Conservation (phyloP, 2,329 filamentous ascomycete genomes). For the Emmonsiellopsis sp. region DNA sequence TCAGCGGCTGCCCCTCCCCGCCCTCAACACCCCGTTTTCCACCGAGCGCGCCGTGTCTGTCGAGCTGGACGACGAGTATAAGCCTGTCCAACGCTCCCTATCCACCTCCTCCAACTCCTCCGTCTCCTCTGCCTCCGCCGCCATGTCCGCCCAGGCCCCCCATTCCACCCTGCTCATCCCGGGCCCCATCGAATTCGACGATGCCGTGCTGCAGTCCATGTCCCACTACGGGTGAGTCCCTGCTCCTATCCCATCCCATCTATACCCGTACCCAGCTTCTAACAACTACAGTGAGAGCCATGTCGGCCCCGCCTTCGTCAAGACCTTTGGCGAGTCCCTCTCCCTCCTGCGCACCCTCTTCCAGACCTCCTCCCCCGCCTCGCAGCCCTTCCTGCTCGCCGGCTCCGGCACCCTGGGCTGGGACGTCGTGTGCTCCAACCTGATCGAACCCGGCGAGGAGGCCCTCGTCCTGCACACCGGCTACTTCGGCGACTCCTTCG, state of each 20-base stretch:
- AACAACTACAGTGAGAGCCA: slow-evolving; percentile 69
- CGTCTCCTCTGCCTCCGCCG: slow-evolving; percentile 15
- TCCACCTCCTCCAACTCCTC: slow-evolving; percentile 13
- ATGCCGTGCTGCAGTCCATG: slow-evolving; percentile 92
- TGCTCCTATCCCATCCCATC: neutral
- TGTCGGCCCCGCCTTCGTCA: slow-evolving; percentile 80
- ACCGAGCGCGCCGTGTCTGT: slow-evolving; percentile 45
- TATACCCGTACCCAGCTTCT: no score
- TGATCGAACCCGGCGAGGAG: slow-evolving; percentile 80
- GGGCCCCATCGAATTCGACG: slow-evolving; percentile 95
- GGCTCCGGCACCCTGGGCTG: slow-evolving; percentile 93
- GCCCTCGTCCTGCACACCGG: slow-evolving; percentile 90
- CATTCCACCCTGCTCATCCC: slow-evolving; percentile 82
- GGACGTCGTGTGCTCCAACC: slow-evolving; percentile 91
- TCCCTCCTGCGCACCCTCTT: slow-evolving; percentile 86
- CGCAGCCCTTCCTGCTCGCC: slow-evolving; percentile 87
- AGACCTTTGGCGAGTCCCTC: slow-evolving; percentile 81
- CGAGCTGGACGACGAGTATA: slow-evolving; percentile 46
- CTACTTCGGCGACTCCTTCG: slow-evolving; percentile 94
- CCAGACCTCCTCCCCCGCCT: slow-evolving; percentile 70
- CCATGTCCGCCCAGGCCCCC: slow-evolving; percentile 49
- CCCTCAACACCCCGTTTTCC: slow-evolving; percentile 55
- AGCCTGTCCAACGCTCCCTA: slow-evolving; percentile 26
- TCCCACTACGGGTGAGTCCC: slow-evolving; percentile 61
- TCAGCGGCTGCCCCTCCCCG: slow-evolving; percentile 43